Conservation (phyloP, 108 stramenopile species). For the Nitzschia putrida region DNA sequence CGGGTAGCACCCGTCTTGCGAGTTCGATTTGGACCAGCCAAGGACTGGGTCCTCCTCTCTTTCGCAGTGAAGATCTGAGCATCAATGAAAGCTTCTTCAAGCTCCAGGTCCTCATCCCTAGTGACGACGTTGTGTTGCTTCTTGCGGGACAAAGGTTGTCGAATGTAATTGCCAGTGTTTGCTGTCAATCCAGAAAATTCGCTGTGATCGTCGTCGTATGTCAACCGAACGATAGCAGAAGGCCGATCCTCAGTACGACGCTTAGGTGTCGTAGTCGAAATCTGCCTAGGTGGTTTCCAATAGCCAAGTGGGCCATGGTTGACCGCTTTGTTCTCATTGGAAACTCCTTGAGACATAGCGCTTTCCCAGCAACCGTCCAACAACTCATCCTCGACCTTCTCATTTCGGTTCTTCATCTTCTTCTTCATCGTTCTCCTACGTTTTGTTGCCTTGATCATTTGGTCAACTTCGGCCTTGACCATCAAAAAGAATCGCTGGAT, state of each 20-base stretch:
- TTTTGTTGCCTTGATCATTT: conserved; percentile 55
- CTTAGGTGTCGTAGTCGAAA: neutral
- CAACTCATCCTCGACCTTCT: conserved; percentile 44
- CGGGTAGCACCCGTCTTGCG: no score
- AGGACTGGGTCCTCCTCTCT: neutral
- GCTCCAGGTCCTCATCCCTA: conserved; percentile 48
- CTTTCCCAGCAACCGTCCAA: conserved; percentile 52
- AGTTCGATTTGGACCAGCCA: no score
- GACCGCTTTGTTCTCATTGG: conserved; percentile 8
- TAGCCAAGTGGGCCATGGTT: neutral
- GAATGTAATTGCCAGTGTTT: conserved; percentile 1
- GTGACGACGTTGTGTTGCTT: conserved; percentile 25
- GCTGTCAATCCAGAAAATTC: conserved; percentile 23
- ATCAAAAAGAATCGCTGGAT: conserved; percentile 74
- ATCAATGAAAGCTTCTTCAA: conserved; percentile 65
- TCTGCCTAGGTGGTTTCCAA: neutral
- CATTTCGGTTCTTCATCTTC: conserved; percentile 36
- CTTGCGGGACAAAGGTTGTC: conserved; percentile 16
- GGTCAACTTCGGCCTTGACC: conserved; percentile 69
- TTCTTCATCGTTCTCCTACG: conserved; percentile 48
- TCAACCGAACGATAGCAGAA: conserved; percentile 14
- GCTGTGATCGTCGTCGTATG: conserved; percentile 17
- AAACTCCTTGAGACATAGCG: conserved; percentile 8
- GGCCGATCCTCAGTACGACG: conserved; percentile 1
- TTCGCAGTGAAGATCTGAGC: conserved; percentile 44